Evolutionary conservation across 2,329 filamentous ascomycete genomes (phyloP).

Genomic region (Ophiocordyceps australis): DNA sequence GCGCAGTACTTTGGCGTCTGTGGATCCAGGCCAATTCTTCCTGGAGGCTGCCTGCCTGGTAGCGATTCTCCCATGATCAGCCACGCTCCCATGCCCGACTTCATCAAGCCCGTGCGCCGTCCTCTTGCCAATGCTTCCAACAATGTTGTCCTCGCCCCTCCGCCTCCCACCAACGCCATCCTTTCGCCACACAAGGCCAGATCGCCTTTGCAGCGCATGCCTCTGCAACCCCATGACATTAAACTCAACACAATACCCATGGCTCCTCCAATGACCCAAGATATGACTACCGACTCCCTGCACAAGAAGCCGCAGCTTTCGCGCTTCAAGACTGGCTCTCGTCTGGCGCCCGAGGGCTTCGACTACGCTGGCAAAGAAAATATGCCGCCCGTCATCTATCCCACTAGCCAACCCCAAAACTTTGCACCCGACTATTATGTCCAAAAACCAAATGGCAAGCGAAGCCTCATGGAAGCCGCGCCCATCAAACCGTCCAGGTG

Average conservation of each 20-base stretch:
- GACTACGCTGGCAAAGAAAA: slow-evolving; percentile 36
- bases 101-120: slow-evolving; percentile 26
- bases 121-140: slow-evolving; percentile 31
- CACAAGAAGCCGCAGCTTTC: slow-evolving; percentile 47
- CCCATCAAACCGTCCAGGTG: slow-evolving; percentile 51
- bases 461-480: slow-evolving; percentile 53
- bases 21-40: slow-evolving; percentile 31
- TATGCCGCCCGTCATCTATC: slow-evolving; percentile 29
- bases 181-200: slow-evolving; percentile 54
- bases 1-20: slow-evolving; percentile 24
- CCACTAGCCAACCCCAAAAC: slow-evolving; percentile 26
- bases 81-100: slow-evolving; percentile 36
- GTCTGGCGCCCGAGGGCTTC: slow-evolving; percentile 26
- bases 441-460: slow-evolving; percentile 34
- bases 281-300: slow-evolving; percentile 45
- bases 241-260: slow-evolving; percentile 51
- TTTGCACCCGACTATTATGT: slow-evolving; percentile 33
- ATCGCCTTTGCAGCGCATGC: slow-evolving; percentile 41
- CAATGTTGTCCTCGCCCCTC: slow-evolving; percentile 51
- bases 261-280: slow-evolving; percentile 39
- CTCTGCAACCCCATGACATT: slow-evolving; percentile 33
- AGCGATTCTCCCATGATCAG: slow-evolving; percentile 29
- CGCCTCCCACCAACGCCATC: slow-evolving; percentile 28
- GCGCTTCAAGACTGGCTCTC: slow-evolving; percentile 36
- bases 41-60: slow-evolving; percentile 30